These are phyloP conservation scores for Protomyces pachydermus DNA, from an alignment of 1,139 yeast genomes.

Conservation along the genomic window DNA sequence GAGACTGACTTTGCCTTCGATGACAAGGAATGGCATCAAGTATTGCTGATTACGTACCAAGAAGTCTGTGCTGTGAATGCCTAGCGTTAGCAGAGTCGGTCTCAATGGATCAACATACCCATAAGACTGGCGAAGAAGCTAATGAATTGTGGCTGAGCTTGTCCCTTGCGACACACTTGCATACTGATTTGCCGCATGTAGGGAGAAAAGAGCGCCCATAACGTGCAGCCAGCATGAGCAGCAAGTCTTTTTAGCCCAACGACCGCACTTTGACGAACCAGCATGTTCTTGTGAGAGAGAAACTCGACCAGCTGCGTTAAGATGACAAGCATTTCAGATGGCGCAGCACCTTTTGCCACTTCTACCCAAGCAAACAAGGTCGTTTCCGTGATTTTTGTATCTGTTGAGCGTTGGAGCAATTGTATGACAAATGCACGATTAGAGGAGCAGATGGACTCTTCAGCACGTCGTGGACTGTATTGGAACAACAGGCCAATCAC, in stretches of 20 bases:
- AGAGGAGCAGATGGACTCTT: neutral
- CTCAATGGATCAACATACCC: constrained; percentile 50
- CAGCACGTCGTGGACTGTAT: constrained; percentile 2
- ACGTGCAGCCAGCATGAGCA: constrained; percentile 19
- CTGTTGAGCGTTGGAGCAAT: constrained; percentile 26
- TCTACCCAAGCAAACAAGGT: constrained; percentile 59
- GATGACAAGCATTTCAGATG: constrained; percentile 59
- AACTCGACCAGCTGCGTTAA: constrained; percentile 56
- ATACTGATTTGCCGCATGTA: constrained; percentile 45
- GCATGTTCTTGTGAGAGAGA: constrained; percentile 57
- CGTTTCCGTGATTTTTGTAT: constrained; percentile 51
- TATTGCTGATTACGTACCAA: constrained; percentile 64
- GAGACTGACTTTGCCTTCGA: constrained; percentile 57
- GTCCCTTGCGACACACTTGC: constrained; percentile 75
- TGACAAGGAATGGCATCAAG: constrained; percentile 71
- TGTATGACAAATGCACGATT: constrained; percentile 25
- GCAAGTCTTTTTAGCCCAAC: constrained; percentile 33
- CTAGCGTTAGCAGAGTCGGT: constrained; percentile 63
- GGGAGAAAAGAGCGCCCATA: constrained; percentile 42
- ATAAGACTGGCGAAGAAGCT: constrained; percentile 50
- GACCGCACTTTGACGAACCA: constrained; percentile 53
- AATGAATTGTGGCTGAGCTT: constrained; percentile 49
- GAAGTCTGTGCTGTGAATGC: constrained; percentile 57
- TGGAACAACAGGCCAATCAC: neutral
- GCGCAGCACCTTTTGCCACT: constrained; percentile 53